phyloP scores from a whole-genome alignment of 2,329 filamentous ascomycete genomes.

The Pseudogymnoascus sp. region DNA sequence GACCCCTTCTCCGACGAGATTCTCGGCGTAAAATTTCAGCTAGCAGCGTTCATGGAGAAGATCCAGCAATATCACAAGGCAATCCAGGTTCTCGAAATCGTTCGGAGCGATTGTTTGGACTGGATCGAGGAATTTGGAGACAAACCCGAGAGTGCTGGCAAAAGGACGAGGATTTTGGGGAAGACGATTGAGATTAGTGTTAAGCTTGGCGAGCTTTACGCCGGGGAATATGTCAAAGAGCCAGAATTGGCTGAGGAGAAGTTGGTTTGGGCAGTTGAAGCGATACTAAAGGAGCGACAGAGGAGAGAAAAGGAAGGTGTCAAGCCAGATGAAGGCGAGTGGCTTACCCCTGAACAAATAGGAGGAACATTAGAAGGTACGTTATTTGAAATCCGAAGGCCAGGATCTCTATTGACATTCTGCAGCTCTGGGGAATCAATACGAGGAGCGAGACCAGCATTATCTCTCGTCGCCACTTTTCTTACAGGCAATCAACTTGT shows the following conservation, averaged over 20 bases:
- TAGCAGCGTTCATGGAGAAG: slow-evolving; percentile 72
- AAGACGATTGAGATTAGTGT: slow-evolving; percentile 69
- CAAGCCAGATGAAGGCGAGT: slow-evolving; percentile 61
- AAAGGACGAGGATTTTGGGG: slow-evolving; percentile 58
- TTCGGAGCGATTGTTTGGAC: slow-evolving; percentile 58
- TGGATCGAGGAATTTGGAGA: slow-evolving; percentile 52
- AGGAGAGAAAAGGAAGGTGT: slow-evolving; percentile 48
- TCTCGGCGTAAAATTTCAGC: slow-evolving; percentile 76
- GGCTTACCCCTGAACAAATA: slow-evolving; percentile 62
- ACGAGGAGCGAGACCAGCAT: slow-evolving; percentile 64
- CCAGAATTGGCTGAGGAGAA: slow-evolving; percentile 65
- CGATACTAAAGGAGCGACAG: slow-evolving; percentile 64
- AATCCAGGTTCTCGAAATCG: slow-evolving; percentile 68
- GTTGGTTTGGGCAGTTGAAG: slow-evolving; percentile 75
- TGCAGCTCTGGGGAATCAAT: slow-evolving; percentile 64
- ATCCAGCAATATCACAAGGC: slow-evolving; percentile 61
- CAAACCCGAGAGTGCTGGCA: slow-evolving; percentile 34
- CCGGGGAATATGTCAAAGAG: slow-evolving; percentile 65
- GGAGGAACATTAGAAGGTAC: slow-evolving; percentile 64
- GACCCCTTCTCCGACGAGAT: slow-evolving; percentile 89
- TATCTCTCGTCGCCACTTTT: slow-evolving; percentile 80
- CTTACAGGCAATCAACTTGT: slow-evolving; percentile 70
- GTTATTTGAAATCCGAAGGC: not conserved
- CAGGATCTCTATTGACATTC: slow-evolving; percentile 22
- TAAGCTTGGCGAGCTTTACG: slow-evolving; percentile 79